Conservation (phyloP, 2,329 filamentous ascomycete genomes). For the Curvularia spicifera region DNA sequence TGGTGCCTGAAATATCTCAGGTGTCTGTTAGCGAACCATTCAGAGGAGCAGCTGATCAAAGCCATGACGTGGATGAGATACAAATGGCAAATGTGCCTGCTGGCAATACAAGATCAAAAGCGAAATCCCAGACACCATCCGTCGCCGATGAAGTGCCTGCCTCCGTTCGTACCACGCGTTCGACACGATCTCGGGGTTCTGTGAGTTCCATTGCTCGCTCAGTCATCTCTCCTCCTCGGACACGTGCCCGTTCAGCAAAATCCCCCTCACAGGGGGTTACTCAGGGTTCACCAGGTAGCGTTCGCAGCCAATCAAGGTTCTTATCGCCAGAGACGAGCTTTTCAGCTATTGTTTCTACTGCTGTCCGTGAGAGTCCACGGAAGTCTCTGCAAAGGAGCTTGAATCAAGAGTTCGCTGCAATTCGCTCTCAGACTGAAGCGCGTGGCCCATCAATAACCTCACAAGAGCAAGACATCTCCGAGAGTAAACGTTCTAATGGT, state of each 20-base stretch:
- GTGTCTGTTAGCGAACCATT: slow-evolving; percentile 16
- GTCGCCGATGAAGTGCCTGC: slow-evolving; percentile 22
- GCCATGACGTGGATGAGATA: slow-evolving; percentile 30
- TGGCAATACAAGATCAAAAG: slow-evolving; percentile 43
- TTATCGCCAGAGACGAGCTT: slow-evolving; percentile 28
- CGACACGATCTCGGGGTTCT: slow-evolving; percentile 28
- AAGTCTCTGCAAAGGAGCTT: slow-evolving; percentile 22
- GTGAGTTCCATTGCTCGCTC: slow-evolving; percentile 23
- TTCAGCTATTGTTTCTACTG: neutral
- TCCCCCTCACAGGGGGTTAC: slow-evolving; percentile 28
- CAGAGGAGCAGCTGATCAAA: slow-evolving; percentile 30
- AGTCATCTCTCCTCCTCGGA: slow-evolving; percentile 28
- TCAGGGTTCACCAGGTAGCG: slow-evolving; percentile 36
- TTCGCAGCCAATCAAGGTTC: slow-evolving; percentile 39
- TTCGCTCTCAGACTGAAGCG: slow-evolving; percentile 15
- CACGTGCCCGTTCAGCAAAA: slow-evolving; percentile 24
- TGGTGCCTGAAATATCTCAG: neutral
- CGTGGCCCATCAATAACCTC: slow-evolving; percentile 28
- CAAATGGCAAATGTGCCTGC: slow-evolving; percentile 31
- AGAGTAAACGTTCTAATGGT: slow-evolving; percentile 33
- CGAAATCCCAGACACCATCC: slow-evolving; percentile 34
- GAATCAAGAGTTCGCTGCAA: slow-evolving; percentile 15
- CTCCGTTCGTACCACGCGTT: slow-evolving; percentile 22
- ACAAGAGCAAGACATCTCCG: slow-evolving; percentile 33
- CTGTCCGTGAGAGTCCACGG: slow-evolving; percentile 19